phyloP scores from a whole-genome alignment of 1,284 basidiomycete species.

The Trichosporon sp. region DNA sequence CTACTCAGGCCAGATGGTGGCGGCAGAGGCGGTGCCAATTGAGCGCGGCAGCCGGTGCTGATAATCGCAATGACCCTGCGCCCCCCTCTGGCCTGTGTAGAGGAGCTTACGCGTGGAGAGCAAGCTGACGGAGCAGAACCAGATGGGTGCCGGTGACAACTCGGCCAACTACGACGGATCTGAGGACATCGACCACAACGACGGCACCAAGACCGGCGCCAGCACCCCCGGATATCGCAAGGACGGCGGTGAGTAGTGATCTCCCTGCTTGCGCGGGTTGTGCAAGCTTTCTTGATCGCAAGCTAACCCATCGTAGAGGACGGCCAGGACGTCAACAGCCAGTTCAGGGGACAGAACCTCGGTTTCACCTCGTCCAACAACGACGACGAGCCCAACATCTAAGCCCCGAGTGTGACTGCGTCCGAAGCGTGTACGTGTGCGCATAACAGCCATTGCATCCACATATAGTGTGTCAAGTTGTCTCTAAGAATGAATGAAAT shows the following conservation, averaged over 20 bases:
- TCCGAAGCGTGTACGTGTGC: not conserved
- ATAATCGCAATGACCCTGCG: no score
- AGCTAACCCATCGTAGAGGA: conserved; percentile 4
- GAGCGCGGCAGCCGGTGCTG: not conserved
- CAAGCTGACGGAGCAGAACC: conserved; percentile 20
- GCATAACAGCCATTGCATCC: conserved; percentile 1
- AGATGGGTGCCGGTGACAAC: conserved; percentile 21
- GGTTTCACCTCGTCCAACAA: conserved; percentile 14
- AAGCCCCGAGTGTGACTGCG: not conserved
- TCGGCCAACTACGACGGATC: not conserved
- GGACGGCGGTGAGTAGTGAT: conserved; percentile 29
- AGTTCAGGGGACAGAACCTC: conserved; percentile 23
- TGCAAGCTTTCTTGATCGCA: not conserved
- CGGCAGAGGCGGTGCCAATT: not conserved
- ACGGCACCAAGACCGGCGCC: conserved; percentile 29
- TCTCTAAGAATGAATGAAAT: not conserved
- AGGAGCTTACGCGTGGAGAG: no score
- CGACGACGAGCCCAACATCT: conserved; percentile 23
- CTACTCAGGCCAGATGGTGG: not conserved
- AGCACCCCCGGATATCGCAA: conserved; percentile 37
- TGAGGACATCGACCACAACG: conserved; percentile 16
- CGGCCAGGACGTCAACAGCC: conserved; percentile 11
- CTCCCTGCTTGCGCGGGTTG: not conserved
- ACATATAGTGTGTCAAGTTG: not conserved
- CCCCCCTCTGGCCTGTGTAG: no score